Percentiles rank a stretch among this genome's conserved stretches.
Evolutionary conservation across 768 basidiomycete genomes (phyloP).

Genomic region (Tulasnella sp.): DNA sequence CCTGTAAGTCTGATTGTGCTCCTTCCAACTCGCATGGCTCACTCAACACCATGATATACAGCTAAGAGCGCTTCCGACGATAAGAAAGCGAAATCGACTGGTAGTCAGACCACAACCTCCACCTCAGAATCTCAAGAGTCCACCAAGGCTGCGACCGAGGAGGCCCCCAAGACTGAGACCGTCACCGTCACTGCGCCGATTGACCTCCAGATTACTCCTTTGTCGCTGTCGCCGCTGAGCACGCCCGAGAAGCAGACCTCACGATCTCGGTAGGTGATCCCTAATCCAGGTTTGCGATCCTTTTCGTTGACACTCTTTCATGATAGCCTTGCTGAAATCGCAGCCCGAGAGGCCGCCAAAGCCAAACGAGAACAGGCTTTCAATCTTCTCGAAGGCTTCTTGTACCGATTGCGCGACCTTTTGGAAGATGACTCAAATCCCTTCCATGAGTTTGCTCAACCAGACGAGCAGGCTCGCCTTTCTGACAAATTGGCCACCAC

Average conservation of each 20-base stretch:
- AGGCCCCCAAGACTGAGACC: constrained; percentile 38
- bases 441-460: constrained; percentile 83
- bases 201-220: constrained; percentile 63
- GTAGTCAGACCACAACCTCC: constrained; percentile 34
- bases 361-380: constrained; percentile 83
- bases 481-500: constrained; percentile 68
- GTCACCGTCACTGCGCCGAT: constrained; percentile 62
- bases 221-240: constrained; percentile 77
- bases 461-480: constrained; percentile 69
- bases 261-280: constrained; percentile 62
- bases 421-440: constrained; percentile 70
- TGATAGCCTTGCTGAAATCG: constrained; percentile 74
- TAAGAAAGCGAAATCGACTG: constrained; percentile 34
- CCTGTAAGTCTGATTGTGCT: constrained; percentile 43
- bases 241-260: constrained; percentile 74
- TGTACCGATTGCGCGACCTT: constrained; percentile 89
- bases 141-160: constrained; percentile 6
- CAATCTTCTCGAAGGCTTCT: constrained; percentile 87
- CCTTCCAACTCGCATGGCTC: constrained; percentile 40
- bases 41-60: constrained; percentile 30
- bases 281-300: not conserved
- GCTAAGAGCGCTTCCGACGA: constrained; percentile 31
- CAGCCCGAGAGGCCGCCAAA: constrained; percentile 75
- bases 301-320: not conserved
- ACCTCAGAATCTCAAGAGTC: constrained; percentile 14